Base-by-base conservation (phyloP, 1,139 yeast species). In the Saccharomycopsis hybrid region DNA sequence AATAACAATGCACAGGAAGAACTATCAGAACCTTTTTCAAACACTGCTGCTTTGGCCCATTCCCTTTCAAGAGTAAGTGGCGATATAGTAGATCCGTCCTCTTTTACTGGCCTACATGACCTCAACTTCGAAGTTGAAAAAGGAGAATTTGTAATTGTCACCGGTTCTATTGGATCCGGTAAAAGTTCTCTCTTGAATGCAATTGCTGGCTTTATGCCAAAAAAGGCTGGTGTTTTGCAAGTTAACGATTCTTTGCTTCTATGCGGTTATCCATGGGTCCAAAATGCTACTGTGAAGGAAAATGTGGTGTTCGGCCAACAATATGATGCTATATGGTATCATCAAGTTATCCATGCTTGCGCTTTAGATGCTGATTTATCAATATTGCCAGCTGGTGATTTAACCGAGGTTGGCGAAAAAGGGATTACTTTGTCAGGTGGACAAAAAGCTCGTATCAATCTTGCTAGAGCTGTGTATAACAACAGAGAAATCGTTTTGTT, bases 401-500 rank as follows among this genome's bases (percentile, higher is more conserved):
- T 64, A 49, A 85, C 95, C 1, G 95, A 85, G 63, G 84, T 87
- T 53, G 96, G 96, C 51, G 96, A 87, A 63, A 75, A 92, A 55
- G 96, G 96, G 52, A 83, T 87, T 54, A 86, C 94, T 0, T 67
- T 87, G 36, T 84, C 94, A 5, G 96, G 96, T 48, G 96, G 96
- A 31, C 96, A 87, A 63, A 87, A 86, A 66, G 90, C 95, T 1
- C 74, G 96, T 61, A 77, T 87, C 57, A 82, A 81, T 57, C 70
- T 87, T 49, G 96, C 96, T 1, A 74, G 96, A 58, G 88, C 95
- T 1, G 88, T 85, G 1, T 87, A 87, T 62, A 78, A 82, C 38
- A 72, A 78, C 53, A 66, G 71, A 2, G 87, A 84, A 55, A 78
- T 84, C 39, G 69, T 85, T 24, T 65, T 87, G 50, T 65, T 87